These are phyloP conservation scores for Aureobasidium subglaciale DNA, from an alignment of 2,329 filamentous ascomycete genomes.

Conservation along the genomic window DNA sequence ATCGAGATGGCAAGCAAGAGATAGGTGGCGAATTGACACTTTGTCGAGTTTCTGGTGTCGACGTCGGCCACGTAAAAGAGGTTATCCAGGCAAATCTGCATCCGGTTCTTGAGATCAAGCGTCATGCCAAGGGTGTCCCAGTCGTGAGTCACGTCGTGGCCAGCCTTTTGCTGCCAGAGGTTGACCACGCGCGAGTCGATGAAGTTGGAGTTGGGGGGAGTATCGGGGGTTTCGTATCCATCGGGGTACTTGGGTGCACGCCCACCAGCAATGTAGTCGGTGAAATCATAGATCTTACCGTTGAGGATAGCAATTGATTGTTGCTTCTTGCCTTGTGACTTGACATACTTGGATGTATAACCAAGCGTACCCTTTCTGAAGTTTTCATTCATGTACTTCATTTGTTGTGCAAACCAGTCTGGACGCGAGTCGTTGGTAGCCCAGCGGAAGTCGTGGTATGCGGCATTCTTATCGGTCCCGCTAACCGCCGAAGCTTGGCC, in stretches of 20 bases:
- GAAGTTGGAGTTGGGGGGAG: conserved; percentile 57
- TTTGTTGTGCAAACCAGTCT: conserved; percentile 90
- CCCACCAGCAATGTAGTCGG: conserved; percentile 71
- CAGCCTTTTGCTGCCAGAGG: conserved; percentile 70
- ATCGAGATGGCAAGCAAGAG: conserved; percentile 80
- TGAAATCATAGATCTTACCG: conserved; percentile 79
- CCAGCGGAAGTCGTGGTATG: conserved; percentile 89
- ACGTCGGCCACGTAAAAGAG: conserved; percentile 90
- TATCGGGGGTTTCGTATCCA: conserved; percentile 42
- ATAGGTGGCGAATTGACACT: conserved; percentile 83
- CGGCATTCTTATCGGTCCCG: conserved; percentile 61
- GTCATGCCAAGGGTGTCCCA: conserved; percentile 66
- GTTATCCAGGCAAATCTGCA: conserved; percentile 82
- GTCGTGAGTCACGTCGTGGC: conserved; percentile 72
- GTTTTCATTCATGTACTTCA: conserved; percentile 66
- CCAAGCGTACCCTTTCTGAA: conserved; percentile 85
- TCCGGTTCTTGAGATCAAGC: conserved; percentile 51
- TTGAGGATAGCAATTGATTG: conserved; percentile 73
- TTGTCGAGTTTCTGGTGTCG: conserved; percentile 79
- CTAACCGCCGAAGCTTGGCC: conserved; percentile 60
- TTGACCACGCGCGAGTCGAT: conserved; percentile 69
- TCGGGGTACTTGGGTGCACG: conserved; percentile 53
- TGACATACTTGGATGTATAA: conserved; percentile 71
- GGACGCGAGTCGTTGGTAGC: conserved; percentile 73
- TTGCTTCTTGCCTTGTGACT: conserved; percentile 58